Percentiles rank a stretch among this genome's conserved stretches.
Evolutionary conservation across 2,329 filamentous ascomycete genomes (phyloP).

Genomic region (Didymella glomerata): DNA sequence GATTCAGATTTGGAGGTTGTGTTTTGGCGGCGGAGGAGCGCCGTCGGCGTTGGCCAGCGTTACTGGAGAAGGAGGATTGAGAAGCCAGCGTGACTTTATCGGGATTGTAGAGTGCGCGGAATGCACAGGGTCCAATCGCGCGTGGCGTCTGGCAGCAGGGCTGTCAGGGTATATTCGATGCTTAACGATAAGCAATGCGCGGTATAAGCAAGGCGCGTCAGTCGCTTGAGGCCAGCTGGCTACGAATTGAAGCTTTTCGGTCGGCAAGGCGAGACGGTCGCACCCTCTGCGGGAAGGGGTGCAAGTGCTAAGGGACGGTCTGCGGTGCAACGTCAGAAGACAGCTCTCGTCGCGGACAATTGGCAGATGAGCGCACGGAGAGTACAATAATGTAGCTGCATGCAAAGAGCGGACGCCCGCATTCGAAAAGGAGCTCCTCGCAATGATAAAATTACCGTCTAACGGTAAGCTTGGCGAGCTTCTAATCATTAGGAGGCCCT

Average conservation of each 20-base stretch:
- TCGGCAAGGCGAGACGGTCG: conserved; percentile 32
- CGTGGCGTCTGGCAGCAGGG: conserved; percentile 25
- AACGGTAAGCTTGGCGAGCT: conserved; percentile 27
- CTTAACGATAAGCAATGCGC: conserved; percentile 24
- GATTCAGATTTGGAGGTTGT: conserved; percentile 38
- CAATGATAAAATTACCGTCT: conserved; percentile 32
- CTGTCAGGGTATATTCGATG: conserved; percentile 10
- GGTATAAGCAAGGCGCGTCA: conserved; percentile 29
- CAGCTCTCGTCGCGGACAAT: conserved; percentile 22
- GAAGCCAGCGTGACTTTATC: conserved; percentile 51
- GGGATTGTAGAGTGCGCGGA: conserved; percentile 36
- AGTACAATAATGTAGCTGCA: conserved; percentile 20
- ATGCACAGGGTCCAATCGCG: conserved; percentile 26
- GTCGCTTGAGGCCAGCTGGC: conserved; percentile 41
- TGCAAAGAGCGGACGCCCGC: conserved; percentile 22
- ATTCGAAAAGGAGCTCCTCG: conserved; percentile 36
- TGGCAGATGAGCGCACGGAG: conserved; percentile 19
- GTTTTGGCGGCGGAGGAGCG: conserved; percentile 52
- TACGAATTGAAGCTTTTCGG: conserved; percentile 28
- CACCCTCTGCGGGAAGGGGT: conserved; percentile 27
- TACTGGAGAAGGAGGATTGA: conserved; percentile 48
- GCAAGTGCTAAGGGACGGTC: conserved; percentile 25
- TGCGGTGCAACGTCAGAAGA: conserved; percentile 34
- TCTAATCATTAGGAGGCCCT: conserved; percentile 26
- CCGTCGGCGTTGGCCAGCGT: conserved; percentile 52